phyloP scores from a whole-genome alignment of 495 filamentous ascomycete genomes.

The Penicillium pancosmium region DNA sequence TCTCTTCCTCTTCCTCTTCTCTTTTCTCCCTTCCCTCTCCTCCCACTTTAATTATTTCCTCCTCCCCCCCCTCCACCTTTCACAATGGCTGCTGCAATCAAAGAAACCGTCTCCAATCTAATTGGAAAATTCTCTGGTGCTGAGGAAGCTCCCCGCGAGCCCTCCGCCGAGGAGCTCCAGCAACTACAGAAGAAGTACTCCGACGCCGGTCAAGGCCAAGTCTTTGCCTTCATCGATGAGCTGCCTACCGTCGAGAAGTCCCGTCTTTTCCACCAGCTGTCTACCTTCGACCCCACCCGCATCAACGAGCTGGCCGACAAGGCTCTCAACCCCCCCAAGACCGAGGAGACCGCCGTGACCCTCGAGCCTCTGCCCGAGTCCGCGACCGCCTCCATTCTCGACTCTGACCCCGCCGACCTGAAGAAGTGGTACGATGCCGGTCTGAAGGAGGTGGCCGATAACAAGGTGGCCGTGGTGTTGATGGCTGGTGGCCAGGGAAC shows the following conservation, averaged over 20 bases:
- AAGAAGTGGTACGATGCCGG: constrained; percentile 85
- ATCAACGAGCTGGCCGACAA: constrained; percentile 83
- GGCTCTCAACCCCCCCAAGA: constrained; percentile 75
- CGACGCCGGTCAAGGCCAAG: constrained; percentile 80
- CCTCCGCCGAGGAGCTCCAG: constrained; percentile 71
- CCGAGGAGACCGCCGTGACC: constrained; percentile 48
- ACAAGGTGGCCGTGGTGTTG: constrained; percentile 92
- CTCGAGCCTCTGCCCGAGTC: constrained; percentile 91
- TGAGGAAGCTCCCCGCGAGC: constrained; percentile 59
- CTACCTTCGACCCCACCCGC: constrained; percentile 74
- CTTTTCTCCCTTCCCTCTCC: constrained; percentile 9
- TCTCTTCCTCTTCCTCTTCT: not conserved
- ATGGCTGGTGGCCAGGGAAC: constrained; percentile 98
- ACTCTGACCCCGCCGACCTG: constrained; percentile 79
- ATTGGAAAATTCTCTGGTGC: constrained; percentile 58
- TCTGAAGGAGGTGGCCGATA: constrained; percentile 79
- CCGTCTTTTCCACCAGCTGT: constrained; percentile 78
- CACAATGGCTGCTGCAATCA: constrained; percentile 50
- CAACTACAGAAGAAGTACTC: constrained; percentile 77
- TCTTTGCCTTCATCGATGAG: constrained; percentile 87
- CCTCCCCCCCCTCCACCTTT: constrained; percentile 5
- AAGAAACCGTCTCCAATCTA: constrained; percentile 58
- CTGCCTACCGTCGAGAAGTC: constrained; percentile 73
- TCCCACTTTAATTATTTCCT: constrained; percentile 2
- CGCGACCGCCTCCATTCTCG: constrained; percentile 87